Evolutionary conservation across 768 basidiomycete species (phyloP).

Genomic region (Lentinus tigrinus): DNA sequence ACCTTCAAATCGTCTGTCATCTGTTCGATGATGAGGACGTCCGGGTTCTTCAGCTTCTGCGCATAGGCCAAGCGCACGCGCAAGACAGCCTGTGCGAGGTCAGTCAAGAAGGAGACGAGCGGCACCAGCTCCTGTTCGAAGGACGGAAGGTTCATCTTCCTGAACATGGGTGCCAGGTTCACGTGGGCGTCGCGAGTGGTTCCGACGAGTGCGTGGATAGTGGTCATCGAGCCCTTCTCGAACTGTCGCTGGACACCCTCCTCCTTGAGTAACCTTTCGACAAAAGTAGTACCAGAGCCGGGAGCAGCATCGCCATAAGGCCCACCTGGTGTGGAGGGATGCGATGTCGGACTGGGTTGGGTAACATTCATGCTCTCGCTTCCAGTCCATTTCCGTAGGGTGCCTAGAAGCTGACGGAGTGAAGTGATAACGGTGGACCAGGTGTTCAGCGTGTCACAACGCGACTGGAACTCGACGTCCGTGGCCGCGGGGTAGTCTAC

Average conservation of each 20-base stretch:
- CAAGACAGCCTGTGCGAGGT: constrained; percentile 88
- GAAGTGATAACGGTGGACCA: constrained; percentile 89
- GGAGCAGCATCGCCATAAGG: constrained; percentile 36
- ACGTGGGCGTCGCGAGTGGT: constrained; percentile 87
- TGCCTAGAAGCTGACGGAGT: constrained; percentile 77
- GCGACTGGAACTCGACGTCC: constrained; percentile 67
- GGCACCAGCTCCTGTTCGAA: constrained; percentile 88
- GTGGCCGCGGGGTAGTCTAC: constrained; percentile 73
- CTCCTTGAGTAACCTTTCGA: constrained; percentile 92
- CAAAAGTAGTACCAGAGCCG: constrained; percentile 79
- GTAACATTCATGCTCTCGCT: constrained; percentile 88
- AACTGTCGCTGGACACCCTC: constrained; percentile 95
- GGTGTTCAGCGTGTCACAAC: constrained; percentile 85
- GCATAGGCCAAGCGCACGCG: constrained; percentile 89
- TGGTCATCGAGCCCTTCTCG: constrained; percentile 84
- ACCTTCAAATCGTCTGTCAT: constrained; percentile 91
- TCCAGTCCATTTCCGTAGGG: constrained; percentile 91
- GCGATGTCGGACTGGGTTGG: constrained; percentile 73
- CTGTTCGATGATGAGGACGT: constrained; percentile 89
- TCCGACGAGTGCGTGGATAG: constrained; percentile 83
- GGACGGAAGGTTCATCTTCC: constrained; percentile 86
- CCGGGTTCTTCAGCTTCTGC: constrained; percentile 83
- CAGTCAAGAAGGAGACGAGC: constrained; percentile 94
- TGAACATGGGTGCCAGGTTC: constrained; percentile 70
- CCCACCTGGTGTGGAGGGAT: constrained; percentile 39